A percentile compares a stretch with the other conserved stretches of the same genome.
Evolutionary conservation across 257 asterid genomes (phyloP).

Genomic region (Anisodus acutangulus): DNA sequence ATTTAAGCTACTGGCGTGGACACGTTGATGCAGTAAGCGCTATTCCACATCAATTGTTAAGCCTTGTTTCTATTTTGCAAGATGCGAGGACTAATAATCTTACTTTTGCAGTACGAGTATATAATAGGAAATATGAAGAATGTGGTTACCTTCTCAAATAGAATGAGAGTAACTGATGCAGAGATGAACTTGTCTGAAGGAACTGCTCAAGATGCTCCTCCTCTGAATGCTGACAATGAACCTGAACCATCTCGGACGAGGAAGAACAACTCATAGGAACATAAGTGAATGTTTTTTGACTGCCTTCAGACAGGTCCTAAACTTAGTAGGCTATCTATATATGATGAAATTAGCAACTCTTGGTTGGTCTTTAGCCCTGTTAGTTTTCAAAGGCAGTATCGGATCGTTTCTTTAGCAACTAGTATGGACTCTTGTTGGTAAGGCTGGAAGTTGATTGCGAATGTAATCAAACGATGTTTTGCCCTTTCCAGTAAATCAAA

Average conservation of each 20-base stretch:
- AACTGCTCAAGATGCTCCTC: not conserved
- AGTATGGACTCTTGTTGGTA: not conserved
- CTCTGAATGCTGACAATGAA: not conserved
- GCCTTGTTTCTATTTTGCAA: not conserved
- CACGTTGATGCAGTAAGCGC: not conserved
- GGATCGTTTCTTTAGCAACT: not conserved
- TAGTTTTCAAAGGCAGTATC: not conserved
- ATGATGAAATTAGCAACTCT: not conserved
- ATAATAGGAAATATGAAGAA: slow-evolving; percentile 19
- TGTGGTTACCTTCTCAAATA: not conserved
- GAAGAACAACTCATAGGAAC: not conserved
- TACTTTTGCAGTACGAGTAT: slow-evolving; percentile 4
- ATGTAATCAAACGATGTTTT: not conserved
- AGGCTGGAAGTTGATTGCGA: too few relatives aligned
- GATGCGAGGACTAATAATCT: not conserved
- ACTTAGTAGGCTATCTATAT: not conserved
- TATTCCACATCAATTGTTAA: not conserved
- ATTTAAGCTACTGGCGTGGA: slow-evolving; percentile 1
- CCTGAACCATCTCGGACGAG: not conserved
- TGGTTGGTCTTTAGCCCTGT: not conserved
- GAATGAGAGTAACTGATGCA: slow-evolving; percentile 12
- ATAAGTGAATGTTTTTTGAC: not conserved
- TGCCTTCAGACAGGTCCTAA: too few relatives aligned
- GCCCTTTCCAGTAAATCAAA: not conserved
- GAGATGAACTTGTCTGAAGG: not conserved